These are phyloP conservation scores for Xylariaceae sp. DNA, from an alignment of 2,329 filamentous ascomycete species.

Conservation along the genomic window DNA sequence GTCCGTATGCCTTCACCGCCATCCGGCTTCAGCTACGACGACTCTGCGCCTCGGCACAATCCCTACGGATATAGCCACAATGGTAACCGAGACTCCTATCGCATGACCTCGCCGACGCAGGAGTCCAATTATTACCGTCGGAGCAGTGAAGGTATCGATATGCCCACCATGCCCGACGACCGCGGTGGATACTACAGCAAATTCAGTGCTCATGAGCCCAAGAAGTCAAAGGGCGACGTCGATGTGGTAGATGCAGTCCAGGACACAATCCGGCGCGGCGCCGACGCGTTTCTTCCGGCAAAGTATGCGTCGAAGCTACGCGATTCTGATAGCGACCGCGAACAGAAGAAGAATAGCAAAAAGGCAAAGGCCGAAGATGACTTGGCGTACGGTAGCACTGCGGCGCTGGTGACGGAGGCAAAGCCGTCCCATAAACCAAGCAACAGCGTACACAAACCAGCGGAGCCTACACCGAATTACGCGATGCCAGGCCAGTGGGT, in stretches of 20 bases:
- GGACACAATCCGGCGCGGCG: conserved; percentile 26
- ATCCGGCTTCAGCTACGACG: conserved; percentile 39
- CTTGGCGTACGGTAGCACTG: conserved; percentile 46
- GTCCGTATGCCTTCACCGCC: conserved; percentile 39
- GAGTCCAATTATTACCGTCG: conserved; percentile 26
- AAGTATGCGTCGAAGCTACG: conserved; percentile 28
- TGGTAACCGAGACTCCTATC: conserved; percentile 35
- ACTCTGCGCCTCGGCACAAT: conserved; percentile 32
- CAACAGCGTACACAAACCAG: conserved; percentile 18
- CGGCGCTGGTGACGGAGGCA: conserved; percentile 11
- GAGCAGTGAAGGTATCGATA: conserved; percentile 18
- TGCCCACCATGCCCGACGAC: conserved; percentile 16
- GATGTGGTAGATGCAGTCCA: conserved; percentile 25
- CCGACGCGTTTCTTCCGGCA: conserved; percentile 29
- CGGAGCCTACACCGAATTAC: conserved; percentile 29
- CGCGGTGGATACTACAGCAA: conserved; percentile 9
- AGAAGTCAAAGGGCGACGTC: conserved; percentile 24
- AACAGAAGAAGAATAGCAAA: conserved; percentile 31
- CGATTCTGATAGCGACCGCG: conserved; percentile 31
- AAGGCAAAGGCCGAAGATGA: conserved; percentile 41
- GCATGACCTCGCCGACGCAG: conserved; percentile 26
- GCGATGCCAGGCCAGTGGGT: conserved; percentile 36
- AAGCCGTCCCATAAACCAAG: background rate
- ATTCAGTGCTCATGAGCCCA: conserved; percentile 7
- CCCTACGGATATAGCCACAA: conserved; percentile 26